Base-by-base conservation (phyloP, 192 early-diverging fungal genomes). In the Coemansia asiatica region DNA sequence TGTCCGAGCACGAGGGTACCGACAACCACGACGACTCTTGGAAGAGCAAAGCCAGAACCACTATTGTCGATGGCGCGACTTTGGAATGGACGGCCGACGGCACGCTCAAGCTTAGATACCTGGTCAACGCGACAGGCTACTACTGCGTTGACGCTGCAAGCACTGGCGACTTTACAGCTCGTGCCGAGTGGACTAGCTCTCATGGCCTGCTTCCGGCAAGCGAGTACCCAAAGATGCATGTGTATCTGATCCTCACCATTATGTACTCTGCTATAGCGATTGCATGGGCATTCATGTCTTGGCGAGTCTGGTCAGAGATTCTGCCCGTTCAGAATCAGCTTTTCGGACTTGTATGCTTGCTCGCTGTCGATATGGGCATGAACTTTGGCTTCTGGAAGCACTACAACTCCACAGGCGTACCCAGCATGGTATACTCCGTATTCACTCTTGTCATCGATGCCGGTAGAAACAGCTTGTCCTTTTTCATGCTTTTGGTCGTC, bases 401-500 rank as follows among this genome's bases (percentile, higher is more conserved):
- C 60, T 89, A 85, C 69, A 90, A 91, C 69, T 68, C 83, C 23
- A 74, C 74, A 15, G 88, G 89, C n/a, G 63, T 61, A 7, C 82
- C 86, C 51, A 88, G 85, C 40, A 75, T 82, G 44, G 84, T 85
- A 21, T 84, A 95, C 56, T 79, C 95, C 10, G 85, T 90, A 2
- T 56, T 93, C 4, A 90, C 91, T 8, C 89, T 92, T 6, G 64
- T 95, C 50, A 72, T 97, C 19, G 94, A 94, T 71, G 89, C 95
- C 7, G 95, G 89, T 9, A 82, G 97, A 61, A 96, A 94, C 75
- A 92, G 91, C 60, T 74, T 97, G 46, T 96, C 97, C 2, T 92
- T 98, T 69, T 97, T 97, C 65, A 94, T 98, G 90, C 84, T 98
- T 1, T 83, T 98, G 47, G 92, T 98, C 50, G 94, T 97, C 8